Evolutionary conservation across 371 early-diverging fungal species (phyloP).

Genomic region (Dichotomocladium elegans): DNA sequence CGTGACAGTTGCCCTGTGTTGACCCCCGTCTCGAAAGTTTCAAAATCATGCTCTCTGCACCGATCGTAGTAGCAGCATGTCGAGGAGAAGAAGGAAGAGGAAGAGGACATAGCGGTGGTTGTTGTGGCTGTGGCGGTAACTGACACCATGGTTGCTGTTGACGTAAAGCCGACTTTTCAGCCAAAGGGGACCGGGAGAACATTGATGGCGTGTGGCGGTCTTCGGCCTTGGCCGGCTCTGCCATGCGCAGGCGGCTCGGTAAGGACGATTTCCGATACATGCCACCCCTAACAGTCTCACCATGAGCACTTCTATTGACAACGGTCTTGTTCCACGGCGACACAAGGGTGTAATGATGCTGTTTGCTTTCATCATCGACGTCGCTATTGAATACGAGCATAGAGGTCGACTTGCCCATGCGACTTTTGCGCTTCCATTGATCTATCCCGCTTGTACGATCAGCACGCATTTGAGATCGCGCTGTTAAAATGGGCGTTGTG

Average conservation of each 20-base stretch:
- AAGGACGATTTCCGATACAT: conserved; percentile 12
- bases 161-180: too few species aligned
- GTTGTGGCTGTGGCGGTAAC: too few species aligned
- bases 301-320: not conserved
- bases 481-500: conserved; percentile 18
- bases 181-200: not conserved
- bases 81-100: not conserved
- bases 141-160: not conserved
- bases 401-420: conserved; percentile 17
- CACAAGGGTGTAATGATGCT: not conserved
- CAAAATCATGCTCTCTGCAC: conserved; percentile 8
- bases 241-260: conserved; percentile 10
- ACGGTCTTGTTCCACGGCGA: not conserved
- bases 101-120: not conserved
- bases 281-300: not conserved
- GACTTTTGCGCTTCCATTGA: conserved; percentile 13
- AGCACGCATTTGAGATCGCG: conserved; percentile 14
- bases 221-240: conserved; percentile 1
- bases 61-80: not conserved
- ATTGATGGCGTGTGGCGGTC: too few species aligned
- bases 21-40: conserved; percentile 6
- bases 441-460: conserved; percentile 14
- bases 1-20: not conserved
- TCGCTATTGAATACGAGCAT: conserved; percentile 15
- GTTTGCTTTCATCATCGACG: not conserved